Evolutionary conservation across 2,329 filamentous ascomycete genomes (phyloP), one percentile per base, ranked within the genome.

Genomic region (Aspergillus pseudotamarii): DNA sequence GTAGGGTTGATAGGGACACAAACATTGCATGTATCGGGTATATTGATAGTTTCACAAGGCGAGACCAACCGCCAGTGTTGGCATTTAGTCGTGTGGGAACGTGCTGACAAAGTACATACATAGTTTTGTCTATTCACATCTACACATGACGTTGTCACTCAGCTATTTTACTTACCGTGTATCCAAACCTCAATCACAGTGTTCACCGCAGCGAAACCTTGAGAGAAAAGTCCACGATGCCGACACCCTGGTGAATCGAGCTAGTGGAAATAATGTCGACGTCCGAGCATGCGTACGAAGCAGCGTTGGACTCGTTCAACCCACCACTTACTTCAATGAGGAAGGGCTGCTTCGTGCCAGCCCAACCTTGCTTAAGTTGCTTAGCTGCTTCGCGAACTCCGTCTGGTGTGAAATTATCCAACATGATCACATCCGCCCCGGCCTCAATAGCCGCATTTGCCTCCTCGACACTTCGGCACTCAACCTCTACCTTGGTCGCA

Each of bases 191-290:
- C 8, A 51, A 32, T 23, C 26, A 26, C 23, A 26, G 19, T 19
- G n/a, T 41, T 57, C 69, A 78, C 51, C 73, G 72, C 67, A 80
- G 58, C 28, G 74, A 78, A 48, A 99, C 94, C 83, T 99, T 99
- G 69, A 99, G 84, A 6, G 94, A 97, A 77, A 97, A 98, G 78
- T 99, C 95, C 53, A 99, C 89, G 76, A 97, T 93, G 34, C 91
- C 88, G 3, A 96, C 93, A 3, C 95, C 94, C 81, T 99, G 95
- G 74, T 99, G 95, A 73, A 99, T 97, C 58, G 92, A 94, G 76
- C 94, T 97, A 50, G 94, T 97, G 50, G 94, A 97, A 71, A 98
- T 89, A 69, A 99, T 94, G 79, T 99, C 95, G 69, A 99, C 89
- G 79, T 98, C 93, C 85, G 79, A 74, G 73, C 82, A 86, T 11